Evolutionary conservation across 1,284 basidiomycete genomes (phyloP), one percentile per base, ranked within the genome.

Genomic region (Ustilago hordei): DNA sequence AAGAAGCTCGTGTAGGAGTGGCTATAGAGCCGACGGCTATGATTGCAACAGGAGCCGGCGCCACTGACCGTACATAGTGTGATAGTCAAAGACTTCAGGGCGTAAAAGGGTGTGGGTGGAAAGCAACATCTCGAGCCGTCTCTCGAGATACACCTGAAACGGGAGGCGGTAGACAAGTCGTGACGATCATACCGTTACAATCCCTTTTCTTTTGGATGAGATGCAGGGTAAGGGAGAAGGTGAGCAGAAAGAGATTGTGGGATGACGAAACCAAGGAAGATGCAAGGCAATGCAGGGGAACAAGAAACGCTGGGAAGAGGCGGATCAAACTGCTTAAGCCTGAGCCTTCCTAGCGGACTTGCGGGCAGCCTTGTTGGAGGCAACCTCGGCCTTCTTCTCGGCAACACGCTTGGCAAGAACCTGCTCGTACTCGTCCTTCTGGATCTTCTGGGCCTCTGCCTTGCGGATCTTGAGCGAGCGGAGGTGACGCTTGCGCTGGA

Each of bases 401-500:
- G 93, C 91, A 77, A 94, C 88, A 84, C 94, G 94, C 91, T 98
- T 96, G 89, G 92, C 89, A 69, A 98, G 87, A 86, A 95, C 89
- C 79, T 90, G 89, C 54, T 91, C 91, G 83, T 39, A 77, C 89
- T 98, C 96, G 74, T 91, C 87, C 89, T 96, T 93, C 89, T 95
- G 92, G 88, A 95, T 95, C 90, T 95, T 95, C 90, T 97, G 95
- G 87, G 89, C 90, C 87, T 95, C 93, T 86, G 93, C 90, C 88
- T 91, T 91, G 88, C 93, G 91, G 87, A 92, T 91, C 90, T 95
- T 93, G 90, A 98, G 91, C 64, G 94, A 91, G 79, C 89, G 91
- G 85, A 96, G 91, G 90, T 95, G 95, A 85, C 96, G 93, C 88
- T 95, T 94, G 88, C 95, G 93, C 89, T 99, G 96, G 86, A 98